Conservation (phyloP, 495 filamentous ascomycete genomes). For the Opeltia flavorubescens region DNA sequence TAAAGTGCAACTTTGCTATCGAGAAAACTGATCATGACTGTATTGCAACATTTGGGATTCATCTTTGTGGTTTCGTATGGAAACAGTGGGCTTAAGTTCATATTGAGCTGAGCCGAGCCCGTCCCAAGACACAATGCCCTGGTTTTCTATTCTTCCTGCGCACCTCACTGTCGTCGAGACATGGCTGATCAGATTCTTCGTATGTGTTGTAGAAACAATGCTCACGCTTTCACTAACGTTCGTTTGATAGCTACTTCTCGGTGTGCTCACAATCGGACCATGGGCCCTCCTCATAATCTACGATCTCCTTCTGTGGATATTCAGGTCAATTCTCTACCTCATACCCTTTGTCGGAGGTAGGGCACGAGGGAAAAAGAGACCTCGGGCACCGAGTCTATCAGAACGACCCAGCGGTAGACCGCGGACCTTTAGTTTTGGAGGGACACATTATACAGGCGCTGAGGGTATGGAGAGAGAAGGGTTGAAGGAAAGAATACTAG, state of each 20-base stretch:
- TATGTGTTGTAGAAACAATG: background rate
- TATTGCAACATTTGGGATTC: too few species aligned
- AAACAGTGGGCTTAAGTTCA: too few species aligned
- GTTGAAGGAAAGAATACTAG: background rate
- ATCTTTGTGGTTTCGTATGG: too few species aligned
- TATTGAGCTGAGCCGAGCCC: too few species aligned
- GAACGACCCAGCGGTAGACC: conserved; percentile 42
- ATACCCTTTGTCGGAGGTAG: conserved; percentile 49
- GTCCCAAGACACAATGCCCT: conserved; percentile 1
- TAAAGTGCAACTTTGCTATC: too few species aligned
- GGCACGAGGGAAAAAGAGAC: conserved; percentile 44
- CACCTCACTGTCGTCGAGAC: conserved; percentile 4
- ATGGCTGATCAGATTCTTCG: conserved; percentile 5
- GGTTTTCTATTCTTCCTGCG: conserved; percentile 2
- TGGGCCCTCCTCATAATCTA: conserved; percentile 53
- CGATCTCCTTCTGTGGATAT: conserved; percentile 51
- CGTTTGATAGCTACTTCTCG: conserved; percentile 42
- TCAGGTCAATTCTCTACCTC: conserved; percentile 42
- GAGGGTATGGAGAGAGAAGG: conserved; percentile 2
- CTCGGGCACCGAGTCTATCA: conserved; percentile 48
- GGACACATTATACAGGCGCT: background rate
- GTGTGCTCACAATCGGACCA: conserved; percentile 47
- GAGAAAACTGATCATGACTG: too few species aligned
- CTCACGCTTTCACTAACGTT: background rate
- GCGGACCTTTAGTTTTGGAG: conserved; percentile 33